A percentile compares a stretch with the other conserved stretches of the same genome.
These are phyloP conservation scores for Asparagopsis taxiformis DNA, from an alignment of 31 red algal genomes.

Conservation along the genomic window DNA sequence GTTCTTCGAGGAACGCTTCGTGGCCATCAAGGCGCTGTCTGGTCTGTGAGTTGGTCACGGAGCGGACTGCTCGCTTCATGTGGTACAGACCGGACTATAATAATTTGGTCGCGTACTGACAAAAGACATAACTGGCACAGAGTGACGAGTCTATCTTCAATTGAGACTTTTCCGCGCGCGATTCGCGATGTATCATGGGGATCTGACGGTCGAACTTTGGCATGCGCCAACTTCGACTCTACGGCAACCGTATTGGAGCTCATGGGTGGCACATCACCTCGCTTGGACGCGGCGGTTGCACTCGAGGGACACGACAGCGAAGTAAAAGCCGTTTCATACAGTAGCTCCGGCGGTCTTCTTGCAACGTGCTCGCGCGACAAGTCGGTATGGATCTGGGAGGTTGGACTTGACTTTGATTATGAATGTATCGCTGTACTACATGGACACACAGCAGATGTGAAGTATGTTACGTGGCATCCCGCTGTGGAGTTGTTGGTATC, in stretches of 20 bases:
- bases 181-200: constrained; percentile 74
- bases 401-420: constrained; percentile 86
- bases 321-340: constrained; percentile 86
- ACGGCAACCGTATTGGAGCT: constrained; percentile 71
- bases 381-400: constrained; percentile 95
- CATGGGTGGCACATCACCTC: constrained; percentile 28
- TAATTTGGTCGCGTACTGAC: constrained; percentile 53
- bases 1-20: constrained; percentile 18
- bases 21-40: constrained; percentile 74
- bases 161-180: constrained; percentile 76
- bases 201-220: constrained; percentile 72
- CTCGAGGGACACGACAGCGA: constrained; percentile 94
- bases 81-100: constrained; percentile 69
- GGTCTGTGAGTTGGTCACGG: constrained; percentile 84
- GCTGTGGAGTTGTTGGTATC: constrained; percentile 69
- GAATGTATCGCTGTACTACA: constrained; percentile 88
- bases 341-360: constrained; percentile 69
- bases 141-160: too few relatives aligned
- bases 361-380: constrained; percentile 86
- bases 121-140: too few relatives aligned
- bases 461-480: constrained; percentile 89
- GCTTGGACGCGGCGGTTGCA: constrained; percentile 62
- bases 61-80: constrained; percentile 74
- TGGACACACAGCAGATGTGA: constrained; percentile 93
- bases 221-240: constrained; percentile 88